Conservation (phyloP, 345 rosid genomes). For the Salix dunnii region DNA sequence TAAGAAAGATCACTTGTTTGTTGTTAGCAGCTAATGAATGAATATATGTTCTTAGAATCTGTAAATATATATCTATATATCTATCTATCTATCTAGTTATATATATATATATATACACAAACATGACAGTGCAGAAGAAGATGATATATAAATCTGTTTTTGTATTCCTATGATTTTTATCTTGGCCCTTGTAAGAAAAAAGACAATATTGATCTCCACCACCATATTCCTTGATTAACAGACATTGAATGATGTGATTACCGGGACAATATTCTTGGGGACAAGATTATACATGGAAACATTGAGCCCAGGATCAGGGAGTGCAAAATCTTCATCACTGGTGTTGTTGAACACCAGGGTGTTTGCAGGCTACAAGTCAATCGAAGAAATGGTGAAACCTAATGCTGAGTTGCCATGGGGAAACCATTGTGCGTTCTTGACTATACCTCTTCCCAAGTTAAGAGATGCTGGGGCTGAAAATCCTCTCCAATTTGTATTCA, state of each 20-base stretch:
- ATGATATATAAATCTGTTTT: no score
- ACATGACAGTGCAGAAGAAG: no score
- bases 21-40: no score
- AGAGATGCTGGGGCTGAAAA: not conserved
- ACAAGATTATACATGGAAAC: constrained; percentile 44
- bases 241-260: constrained; percentile 49
- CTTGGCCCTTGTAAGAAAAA: no score
- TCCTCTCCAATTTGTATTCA: constrained; percentile 35
- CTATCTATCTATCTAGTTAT: no score
- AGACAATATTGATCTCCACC: no score
- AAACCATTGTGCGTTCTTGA: constrained; percentile 39
- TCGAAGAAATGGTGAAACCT: constrained; percentile 43
- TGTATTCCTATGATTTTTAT: no score
- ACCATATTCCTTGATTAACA: not conserved
- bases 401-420: constrained; percentile 42
- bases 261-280: constrained; percentile 43
- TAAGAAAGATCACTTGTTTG: no score
- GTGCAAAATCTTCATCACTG: constrained; percentile 31
- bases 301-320: constrained; percentile 8
- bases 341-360: constrained; percentile 46
- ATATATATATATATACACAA: no score
- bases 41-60: no score
- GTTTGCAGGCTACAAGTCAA: constrained; percentile 36
- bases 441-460: constrained; percentile 24
- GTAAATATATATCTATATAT: no score